Base-by-base conservation (phyloP, 2,329 filamentous ascomycete genomes). In the Beauveria bassiana region DNA sequence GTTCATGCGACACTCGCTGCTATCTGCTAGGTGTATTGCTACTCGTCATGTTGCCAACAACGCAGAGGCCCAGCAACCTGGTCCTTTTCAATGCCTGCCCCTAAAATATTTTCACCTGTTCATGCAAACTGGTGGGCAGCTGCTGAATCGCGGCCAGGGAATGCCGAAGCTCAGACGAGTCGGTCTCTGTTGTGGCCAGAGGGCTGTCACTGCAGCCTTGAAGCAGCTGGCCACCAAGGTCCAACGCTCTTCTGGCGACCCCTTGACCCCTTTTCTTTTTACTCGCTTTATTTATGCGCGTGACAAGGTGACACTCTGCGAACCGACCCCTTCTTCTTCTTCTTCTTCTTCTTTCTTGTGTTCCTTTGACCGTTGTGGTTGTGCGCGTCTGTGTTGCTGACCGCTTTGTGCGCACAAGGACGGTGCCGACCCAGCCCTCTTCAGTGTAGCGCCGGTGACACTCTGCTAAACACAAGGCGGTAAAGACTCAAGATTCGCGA, bases 81-180 rank as follows among this genome's bases (percentile, higher is more conserved):
- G 57, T 45, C 40, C 26, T n/a, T n/a, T 8, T 9, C 14, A 43
- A 43, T 46, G 46, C 18, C 24, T 28, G 47, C 14, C 57, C 57
- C 34, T 24, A 51, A 42, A 43, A 42, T 59, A 59, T 20, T 38
- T 42, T 42, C 43, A 10, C 22, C 10, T 8, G 26, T 50, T 58
- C 55, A 58, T 50, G 45, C 55, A 58, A 58, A 51, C 46, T 59
- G 56, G 56, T 51, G 56, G 46, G 43, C 28, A 45, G 46, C 34
- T 28, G 46, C 20, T 50, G 46, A 51, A 51, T 51, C 46, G 56
- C 46, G 34, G 24, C 22, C 46, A 42, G 16, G 43, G 24, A 28
- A n/a, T 18, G 10, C 24, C 26, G 24, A 40, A 43, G 5, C 43
- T 20, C 22, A 38, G 26, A 46, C 53, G 42, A 56, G 42, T 31